A percentile compares a stretch with the other conserved stretches of the same genome.
Conservation (phyloP, 2,329 filamentous ascomycete genomes). For the Amylocarpus encephaloides region DNA sequence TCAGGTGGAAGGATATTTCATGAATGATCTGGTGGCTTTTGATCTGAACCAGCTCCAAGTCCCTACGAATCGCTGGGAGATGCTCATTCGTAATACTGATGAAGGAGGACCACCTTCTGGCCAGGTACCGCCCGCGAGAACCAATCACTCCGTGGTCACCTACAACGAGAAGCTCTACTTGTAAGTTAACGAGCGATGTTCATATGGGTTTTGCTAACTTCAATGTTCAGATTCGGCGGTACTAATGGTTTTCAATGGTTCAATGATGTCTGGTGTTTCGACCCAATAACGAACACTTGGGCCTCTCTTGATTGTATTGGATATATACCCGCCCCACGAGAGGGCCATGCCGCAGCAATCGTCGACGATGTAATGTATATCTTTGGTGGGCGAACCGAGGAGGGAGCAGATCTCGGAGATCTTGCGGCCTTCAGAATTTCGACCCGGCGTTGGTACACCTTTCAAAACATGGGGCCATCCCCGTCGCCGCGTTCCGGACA, state of each 20-base stretch:
- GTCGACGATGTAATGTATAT: constrained; percentile 99
- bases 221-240: constrained; percentile 70
- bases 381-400: constrained; percentile 91
- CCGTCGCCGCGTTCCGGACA: constrained; percentile 91
- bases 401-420: constrained; percentile 87
- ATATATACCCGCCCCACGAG: constrained; percentile 87
- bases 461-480: constrained; percentile 98
- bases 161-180: constrained; percentile 92
- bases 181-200: constrained; percentile 45
- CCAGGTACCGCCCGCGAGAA: constrained; percentile 77
- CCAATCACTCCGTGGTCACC: constrained; percentile 88
- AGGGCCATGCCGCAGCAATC: constrained; percentile 88
- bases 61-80: constrained; percentile 88
- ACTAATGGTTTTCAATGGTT: constrained; percentile 97
- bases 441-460: constrained; percentile 93
- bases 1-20: constrained; percentile 94
- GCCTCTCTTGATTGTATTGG: constrained; percentile 89
- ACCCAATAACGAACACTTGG: constrained; percentile 78
- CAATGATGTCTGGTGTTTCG: constrained; percentile 97
- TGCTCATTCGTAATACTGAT: constrained; percentile 72
- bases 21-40: constrained; percentile 94
- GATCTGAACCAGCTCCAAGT: constrained; percentile 92
- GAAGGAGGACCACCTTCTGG: constrained; percentile 53
- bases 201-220: constrained; percentile 12
- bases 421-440: constrained; percentile 79